Evolutionary conservation across 2,329 filamentous ascomycete species (phyloP).

Genomic region (Penicillium sclerotiorum): DNA sequence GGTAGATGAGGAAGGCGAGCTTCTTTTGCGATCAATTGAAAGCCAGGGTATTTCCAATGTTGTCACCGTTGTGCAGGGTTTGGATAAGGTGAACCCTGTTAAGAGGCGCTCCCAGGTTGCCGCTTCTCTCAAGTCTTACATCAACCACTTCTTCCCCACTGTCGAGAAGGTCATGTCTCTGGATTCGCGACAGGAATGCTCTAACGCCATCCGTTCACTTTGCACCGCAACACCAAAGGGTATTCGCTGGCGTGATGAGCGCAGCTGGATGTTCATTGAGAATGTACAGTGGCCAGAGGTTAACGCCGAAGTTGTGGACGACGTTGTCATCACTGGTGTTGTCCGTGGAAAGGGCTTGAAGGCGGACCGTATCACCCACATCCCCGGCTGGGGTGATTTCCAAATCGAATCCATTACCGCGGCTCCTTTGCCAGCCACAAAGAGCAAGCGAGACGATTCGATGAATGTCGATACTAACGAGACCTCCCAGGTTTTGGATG

Average conservation of each 20-base stretch:
- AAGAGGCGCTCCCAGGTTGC: slow-evolving; percentile 78
- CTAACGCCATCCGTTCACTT: slow-evolving; percentile 85
- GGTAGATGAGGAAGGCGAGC: slow-evolving; percentile 75
- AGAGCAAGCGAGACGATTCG: slow-evolving; percentile 58
- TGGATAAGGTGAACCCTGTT: slow-evolving; percentile 75
- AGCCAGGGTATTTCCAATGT: slow-evolving; percentile 93
- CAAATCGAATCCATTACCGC: slow-evolving; percentile 87
- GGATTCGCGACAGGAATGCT: slow-evolving; percentile 85
- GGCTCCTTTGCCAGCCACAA: slow-evolving; percentile 64
- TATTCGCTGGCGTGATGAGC: slow-evolving; percentile 90
- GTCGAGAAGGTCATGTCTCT: slow-evolving; percentile 89
- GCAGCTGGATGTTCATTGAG: slow-evolving; percentile 94
- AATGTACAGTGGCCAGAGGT: slow-evolving; percentile 71
- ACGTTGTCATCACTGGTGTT: slow-evolving; percentile 78
- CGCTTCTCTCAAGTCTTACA: slow-evolving; percentile 84
- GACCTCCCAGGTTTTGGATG: slow-evolving; percentile 60
- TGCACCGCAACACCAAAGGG: slow-evolving; percentile 93
- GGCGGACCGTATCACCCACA: slow-evolving; percentile 83
- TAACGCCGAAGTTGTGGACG: slow-evolving; percentile 46
- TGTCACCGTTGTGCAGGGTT: slow-evolving; percentile 78
- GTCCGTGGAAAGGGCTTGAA: slow-evolving; percentile 86
- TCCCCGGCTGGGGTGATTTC: slow-evolving; percentile 93
- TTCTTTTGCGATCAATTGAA: slow-evolving; percentile 83
- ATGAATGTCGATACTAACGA: slow-evolving; percentile 69
- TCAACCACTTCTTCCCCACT: slow-evolving; percentile 90